Percentiles rank a stretch among this genome's conserved stretches.
Conservation (phyloP, 805 yeast genomes). For the Metschnikowia proteae region DNA sequence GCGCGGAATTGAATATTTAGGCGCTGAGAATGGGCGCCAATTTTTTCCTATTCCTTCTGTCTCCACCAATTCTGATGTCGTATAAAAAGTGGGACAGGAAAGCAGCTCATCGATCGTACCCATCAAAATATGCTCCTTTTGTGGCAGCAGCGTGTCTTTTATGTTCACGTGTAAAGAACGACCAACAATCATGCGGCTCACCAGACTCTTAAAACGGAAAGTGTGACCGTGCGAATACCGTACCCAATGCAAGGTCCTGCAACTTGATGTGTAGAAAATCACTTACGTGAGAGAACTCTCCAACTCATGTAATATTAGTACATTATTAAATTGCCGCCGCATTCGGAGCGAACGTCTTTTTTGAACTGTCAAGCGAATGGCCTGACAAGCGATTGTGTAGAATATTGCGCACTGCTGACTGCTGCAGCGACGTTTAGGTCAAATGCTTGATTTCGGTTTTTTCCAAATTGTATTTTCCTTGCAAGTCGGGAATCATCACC, state of each 20-base stretch:
- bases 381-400: neutral
- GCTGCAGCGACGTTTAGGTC: neutral
- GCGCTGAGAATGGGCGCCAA: too few relatives aligned
- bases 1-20: neutral
- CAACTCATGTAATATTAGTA: neutral
- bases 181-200: neutral
- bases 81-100: too few relatives aligned
- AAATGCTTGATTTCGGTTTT: constrained; percentile 33
- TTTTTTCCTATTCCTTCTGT: too few relatives aligned
- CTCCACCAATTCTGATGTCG: too few relatives aligned
- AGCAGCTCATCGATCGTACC: too few relatives aligned
- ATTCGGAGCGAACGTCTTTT: neutral
- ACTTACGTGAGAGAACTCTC: neutral
- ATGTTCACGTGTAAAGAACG: too few relatives aligned
- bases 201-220: neutral
- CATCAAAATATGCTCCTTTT: too few relatives aligned
- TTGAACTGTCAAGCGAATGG: neutral
- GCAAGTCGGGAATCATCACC: constrained; percentile 62
- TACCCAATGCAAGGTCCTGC: neutral
- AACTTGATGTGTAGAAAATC: neutral
- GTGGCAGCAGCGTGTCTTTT: too few relatives aligned
- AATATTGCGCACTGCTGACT: neutral
- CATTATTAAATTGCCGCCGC: neutral
- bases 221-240: neutral
- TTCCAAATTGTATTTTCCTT: constrained; percentile 31